Evolutionary conservation across 163 green algal species (phyloP).

Genomic region (Dunaliella salina): DNA sequence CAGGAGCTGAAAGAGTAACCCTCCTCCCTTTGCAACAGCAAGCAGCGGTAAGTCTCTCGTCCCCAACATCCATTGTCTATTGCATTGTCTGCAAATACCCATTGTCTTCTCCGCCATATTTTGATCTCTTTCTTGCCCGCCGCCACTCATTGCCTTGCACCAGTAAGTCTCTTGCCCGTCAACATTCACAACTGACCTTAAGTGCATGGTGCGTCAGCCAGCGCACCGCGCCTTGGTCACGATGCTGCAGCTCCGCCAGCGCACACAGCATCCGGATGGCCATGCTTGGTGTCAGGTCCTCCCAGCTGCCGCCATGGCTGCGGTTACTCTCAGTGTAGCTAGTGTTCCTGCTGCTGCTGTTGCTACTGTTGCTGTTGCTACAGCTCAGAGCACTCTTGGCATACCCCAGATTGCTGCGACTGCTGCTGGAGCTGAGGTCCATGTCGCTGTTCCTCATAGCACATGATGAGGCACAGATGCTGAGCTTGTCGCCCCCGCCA

Average conservation of each 20-base stretch:
- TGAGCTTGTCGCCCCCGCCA: not conserved
- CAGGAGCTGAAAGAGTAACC: no score
- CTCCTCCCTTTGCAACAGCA: not conserved
- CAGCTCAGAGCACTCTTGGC: not conserved
- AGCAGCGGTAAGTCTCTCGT: no score
- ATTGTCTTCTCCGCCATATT: not conserved
- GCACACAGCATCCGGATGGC: not conserved
- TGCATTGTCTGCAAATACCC: not conserved
- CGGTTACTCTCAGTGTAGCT: not conserved
- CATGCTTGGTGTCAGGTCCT: not conserved
- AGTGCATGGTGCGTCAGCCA: not conserved
- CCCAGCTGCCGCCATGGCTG: not conserved
- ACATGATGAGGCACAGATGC: no score
- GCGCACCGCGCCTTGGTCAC: not conserved
- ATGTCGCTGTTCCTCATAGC: no score
- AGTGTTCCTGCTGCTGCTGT: not conserved
- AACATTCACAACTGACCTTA: not conserved
- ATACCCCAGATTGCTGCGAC: not conserved
- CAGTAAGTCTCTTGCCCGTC: no score
- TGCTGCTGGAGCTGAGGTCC: not conserved
- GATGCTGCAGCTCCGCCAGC: not conserved
- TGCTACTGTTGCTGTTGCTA: not conserved
- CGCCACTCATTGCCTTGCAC: not conserved
- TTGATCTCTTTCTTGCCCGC: not conserved
- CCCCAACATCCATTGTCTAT: no score